Conservation (phyloP, 768 basidiomycete species). For the Amyloporia xantha region DNA sequence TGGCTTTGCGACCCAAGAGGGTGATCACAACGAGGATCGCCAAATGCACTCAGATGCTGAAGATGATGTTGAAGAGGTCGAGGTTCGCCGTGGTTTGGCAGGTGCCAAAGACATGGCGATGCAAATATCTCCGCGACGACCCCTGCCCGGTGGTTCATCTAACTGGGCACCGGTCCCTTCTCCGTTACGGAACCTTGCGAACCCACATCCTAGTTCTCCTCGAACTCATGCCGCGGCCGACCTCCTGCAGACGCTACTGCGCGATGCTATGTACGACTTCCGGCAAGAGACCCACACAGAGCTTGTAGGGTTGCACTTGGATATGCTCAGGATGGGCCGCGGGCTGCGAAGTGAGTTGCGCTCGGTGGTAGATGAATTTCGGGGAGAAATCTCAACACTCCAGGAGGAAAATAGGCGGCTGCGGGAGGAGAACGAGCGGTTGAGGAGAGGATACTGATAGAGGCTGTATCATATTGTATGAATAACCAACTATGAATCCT, state of each 20-base stretch:
- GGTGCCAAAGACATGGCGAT: conserved; percentile 14
- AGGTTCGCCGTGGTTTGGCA: background rate
- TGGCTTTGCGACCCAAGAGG: conserved; percentile 34
- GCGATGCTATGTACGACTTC: conserved; percentile 69
- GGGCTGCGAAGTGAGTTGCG: conserved; percentile 63
- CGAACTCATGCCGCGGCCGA: conserved; percentile 43
- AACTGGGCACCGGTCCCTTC: conserved; percentile 15
- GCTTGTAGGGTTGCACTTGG: conserved; percentile 69
- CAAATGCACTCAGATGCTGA: conserved; percentile 16
- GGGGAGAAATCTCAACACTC: conserved; percentile 44
- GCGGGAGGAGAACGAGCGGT: conserved; percentile 59
- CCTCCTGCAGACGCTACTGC: conserved; percentile 55
- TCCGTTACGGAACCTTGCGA: conserved; percentile 25
- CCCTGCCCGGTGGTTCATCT: conserved; percentile 7
- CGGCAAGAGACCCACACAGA: conserved; percentile 64
- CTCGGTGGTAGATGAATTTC: conserved; percentile 54
- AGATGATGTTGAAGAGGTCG: conserved; percentile 4
- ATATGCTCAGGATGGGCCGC: conserved; percentile 64
- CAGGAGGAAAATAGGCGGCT: conserved; percentile 44
- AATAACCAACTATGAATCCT: too few species aligned
- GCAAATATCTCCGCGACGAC: conserved; percentile 23
- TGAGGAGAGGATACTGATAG: conserved; percentile 30
- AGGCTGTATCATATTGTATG: too few species aligned
- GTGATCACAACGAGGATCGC: conserved; percentile 18
- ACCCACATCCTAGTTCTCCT: conserved; percentile 30